phyloP scores from a whole-genome alignment of 2,329 filamentous ascomycete genomes.

The Penicillium brasilianum region DNA sequence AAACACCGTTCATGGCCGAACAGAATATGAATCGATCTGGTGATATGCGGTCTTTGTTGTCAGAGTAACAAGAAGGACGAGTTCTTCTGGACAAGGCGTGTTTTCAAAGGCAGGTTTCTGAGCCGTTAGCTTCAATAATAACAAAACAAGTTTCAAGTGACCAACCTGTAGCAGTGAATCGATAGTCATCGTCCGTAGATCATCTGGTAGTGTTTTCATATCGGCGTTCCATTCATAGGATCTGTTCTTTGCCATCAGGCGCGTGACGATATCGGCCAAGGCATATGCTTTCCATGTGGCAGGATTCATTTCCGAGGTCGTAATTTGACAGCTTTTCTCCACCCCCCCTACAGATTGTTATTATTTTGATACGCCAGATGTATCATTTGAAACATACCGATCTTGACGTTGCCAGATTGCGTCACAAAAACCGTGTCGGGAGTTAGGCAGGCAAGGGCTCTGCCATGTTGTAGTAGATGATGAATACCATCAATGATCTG shows the following conservation, averaged over 20 bases:
- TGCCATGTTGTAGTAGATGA: background rate
- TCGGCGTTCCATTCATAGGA: conserved; percentile 10
- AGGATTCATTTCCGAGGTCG: conserved; percentile 13
- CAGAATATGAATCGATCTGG: conserved; percentile 6
- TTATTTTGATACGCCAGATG: background rate
- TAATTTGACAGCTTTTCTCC: conserved; percentile 19
- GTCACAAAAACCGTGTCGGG: conserved; percentile 14
- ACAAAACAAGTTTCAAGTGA: background rate
- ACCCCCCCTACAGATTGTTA: conserved; percentile 8
- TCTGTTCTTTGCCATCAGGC: conserved; percentile 13
- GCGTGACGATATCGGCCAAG: conserved; percentile 17
- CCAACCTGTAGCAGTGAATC: conserved; percentile 9
- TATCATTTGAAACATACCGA: conserved; percentile 4
- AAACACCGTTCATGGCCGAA: conserved; percentile 2
- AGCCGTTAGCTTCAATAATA: conserved; percentile 1
- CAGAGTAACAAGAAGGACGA: conserved; percentile 5
- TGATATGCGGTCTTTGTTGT: conserved; percentile 11
- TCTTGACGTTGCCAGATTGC: conserved; percentile 14
- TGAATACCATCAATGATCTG: conserved; percentile 1
- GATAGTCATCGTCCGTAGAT: conserved; percentile 5
- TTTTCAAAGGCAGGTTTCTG: conserved; percentile 8
- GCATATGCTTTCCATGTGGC: conserved; percentile 16
- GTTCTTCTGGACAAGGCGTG: conserved; percentile 7
- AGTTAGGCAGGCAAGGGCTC: conserved; percentile 12
- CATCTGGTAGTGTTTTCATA: conserved; percentile 10